Base-by-base conservation (phyloP, 768 basidiomycete species). In the Termitomyces bulborhizus region DNA sequence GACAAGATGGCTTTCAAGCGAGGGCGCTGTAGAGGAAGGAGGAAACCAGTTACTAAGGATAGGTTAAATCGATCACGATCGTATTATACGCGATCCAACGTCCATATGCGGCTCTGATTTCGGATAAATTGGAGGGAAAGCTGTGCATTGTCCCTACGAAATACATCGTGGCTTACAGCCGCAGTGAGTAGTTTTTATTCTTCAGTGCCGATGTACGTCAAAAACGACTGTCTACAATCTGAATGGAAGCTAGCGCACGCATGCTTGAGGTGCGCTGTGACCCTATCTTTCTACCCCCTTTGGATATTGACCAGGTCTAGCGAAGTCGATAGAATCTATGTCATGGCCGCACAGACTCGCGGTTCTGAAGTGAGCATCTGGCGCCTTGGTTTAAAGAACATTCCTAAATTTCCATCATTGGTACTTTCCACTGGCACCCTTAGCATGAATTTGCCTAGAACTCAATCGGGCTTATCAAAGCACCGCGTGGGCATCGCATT, bases 21-120 rank as follows among this genome's bases (percentile, higher is more conserved):
- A 21, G 46, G 18, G 46, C 47, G 15, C 34, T 52, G 50, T 4
- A 46, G 43, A 41, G 45, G 45, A 45, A 52, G 54, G 39, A 47
- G 47, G 31, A 15, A 34, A 12, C 6, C 34, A 34, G 36, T 16
- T 39, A 16, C 16, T 27, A 34, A 12, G 44, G 18, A 34, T 45
- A 29, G 16, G 40, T 12, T 21, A 29, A 41, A 43, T 48, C 49
- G 50, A 57, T 60, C 56, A 41, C 53, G 55, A 61, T 61, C 55
- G 27, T 58, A 56, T 54, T 57, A 60, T 60, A 60, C 39, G 42
- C 42, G 40, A 56, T 46, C 51, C 11, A 43, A 36, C n/a, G 3
- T 48, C 55, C 48, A 46, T 53, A 50, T 53, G 41, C 31, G 46
- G 51, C 11, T 18, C 16, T 18, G 11, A 46, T n/a, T 24, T 8